Conservation (phyloP, 352 stramenopile species). For the Phytophthora citrophthora region DNA sequence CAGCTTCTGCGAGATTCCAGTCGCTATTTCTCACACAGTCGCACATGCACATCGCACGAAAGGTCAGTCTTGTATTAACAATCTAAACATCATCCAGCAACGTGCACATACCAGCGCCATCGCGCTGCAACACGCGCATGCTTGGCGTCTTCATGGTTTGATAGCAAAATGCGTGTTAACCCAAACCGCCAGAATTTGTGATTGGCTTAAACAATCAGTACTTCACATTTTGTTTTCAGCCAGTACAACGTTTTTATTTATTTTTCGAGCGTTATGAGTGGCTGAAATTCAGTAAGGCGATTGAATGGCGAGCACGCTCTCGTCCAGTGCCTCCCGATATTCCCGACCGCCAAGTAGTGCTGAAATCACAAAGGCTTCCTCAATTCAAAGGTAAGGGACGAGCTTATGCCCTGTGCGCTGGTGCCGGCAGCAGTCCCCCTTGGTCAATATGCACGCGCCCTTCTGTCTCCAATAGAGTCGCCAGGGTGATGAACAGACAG, state of each 20-base stretch:
- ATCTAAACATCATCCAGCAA: neutral
- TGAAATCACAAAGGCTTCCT: slow-evolving; percentile 91
- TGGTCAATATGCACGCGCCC: neutral
- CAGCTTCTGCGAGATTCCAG: slow-evolving; percentile 42
- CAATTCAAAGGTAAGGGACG: slow-evolving; percentile 75
- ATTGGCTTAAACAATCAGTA: neutral
- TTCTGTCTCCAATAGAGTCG: neutral
- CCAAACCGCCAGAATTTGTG: neutral
- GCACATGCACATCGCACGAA: neutral
- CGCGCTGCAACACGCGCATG: slow-evolving; percentile 44
- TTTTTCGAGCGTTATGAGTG: slow-evolving; percentile 27
- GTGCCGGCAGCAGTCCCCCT: neutral
- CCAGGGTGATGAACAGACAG: slow-evolving; percentile 2
- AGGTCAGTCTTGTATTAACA: slow-evolving; percentile 5
- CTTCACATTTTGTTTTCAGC: slow-evolving; percentile 6
- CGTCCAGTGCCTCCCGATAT: slow-evolving; percentile 9
- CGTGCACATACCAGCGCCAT: slow-evolving; percentile 17
- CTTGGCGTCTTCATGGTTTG: slow-evolving; percentile 35
- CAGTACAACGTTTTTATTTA: slow-evolving; percentile 3
- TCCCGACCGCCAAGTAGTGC: slow-evolving; percentile 56
- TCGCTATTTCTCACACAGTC: slow-evolving; percentile 5
- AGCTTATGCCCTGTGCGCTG: slow-evolving; percentile 2
- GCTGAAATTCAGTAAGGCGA: slow-evolving; percentile 33
- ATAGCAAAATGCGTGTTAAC: neutral
- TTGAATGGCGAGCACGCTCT: slow-evolving; percentile 71